Percentiles rank a stretch among this genome's conserved stretches.
Conservation (phyloP, 1,284 basidiomycete species). For the Phlebopus sp. region DNA sequence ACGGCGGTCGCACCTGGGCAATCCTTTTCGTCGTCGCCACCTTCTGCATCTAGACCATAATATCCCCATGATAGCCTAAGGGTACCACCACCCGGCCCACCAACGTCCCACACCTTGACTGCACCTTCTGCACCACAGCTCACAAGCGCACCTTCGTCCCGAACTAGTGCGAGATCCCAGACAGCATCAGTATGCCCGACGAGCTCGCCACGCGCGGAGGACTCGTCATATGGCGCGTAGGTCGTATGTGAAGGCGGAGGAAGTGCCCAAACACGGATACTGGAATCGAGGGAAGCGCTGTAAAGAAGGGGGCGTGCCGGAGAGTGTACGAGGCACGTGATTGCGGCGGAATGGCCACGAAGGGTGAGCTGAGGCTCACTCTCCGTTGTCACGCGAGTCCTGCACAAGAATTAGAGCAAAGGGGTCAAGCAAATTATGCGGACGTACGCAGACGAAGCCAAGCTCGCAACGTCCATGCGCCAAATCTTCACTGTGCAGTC, state of each 20-base stretch:
- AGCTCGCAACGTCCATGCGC: conserved; percentile 74
- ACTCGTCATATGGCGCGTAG: conserved; percentile 87
- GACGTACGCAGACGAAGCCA: conserved; percentile 71
- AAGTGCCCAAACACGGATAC: conserved; percentile 88
- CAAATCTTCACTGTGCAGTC: conserved; percentile 97
- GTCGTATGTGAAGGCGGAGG: conserved; percentile 71
- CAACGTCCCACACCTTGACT: conserved; percentile 92
- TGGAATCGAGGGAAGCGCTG: conserved; percentile 91
- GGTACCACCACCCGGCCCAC: conserved; percentile 53
- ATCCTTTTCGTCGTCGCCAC: conserved; percentile 49
- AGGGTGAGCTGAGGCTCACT: conserved; percentile 89
- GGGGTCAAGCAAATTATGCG: conserved; percentile 9
- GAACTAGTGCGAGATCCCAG: conserved; percentile 85
- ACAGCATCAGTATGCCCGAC: conserved; percentile 93
- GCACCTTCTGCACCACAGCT: conserved; percentile 89
- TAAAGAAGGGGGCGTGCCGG: conserved; percentile 76
- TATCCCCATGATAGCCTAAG: conserved; percentile 80
- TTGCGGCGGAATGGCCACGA: conserved; percentile 89
- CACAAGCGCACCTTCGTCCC: conserved; percentile 78
- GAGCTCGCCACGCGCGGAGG: conserved; percentile 73
- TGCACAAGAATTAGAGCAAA: conserved; percentile 30
- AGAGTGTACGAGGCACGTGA: conserved; percentile 87
- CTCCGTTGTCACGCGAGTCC: conserved; percentile 67
- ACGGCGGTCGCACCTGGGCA: conserved; percentile 76
- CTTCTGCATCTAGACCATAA: conserved; percentile 58